Base-by-base conservation (phyloP, 164 flowering plant genomes). In the Nymphaea thermarum region DNA sequence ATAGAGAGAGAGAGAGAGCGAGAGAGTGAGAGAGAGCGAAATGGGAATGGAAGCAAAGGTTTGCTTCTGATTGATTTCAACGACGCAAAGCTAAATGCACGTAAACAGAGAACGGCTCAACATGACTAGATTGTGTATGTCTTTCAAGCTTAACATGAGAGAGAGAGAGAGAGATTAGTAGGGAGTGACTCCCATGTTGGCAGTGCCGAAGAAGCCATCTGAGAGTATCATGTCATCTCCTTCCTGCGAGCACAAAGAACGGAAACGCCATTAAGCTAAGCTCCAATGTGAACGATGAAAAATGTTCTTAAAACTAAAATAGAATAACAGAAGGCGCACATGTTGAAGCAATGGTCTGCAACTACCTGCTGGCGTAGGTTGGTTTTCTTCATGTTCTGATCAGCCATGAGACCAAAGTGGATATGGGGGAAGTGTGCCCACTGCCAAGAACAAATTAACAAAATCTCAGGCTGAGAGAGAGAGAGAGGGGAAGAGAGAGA, bases 361-460 rank as follows among this genome's bases (percentile, higher is more conserved):
- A 51, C 14, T 51, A 51, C 57, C 57, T 51, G 57, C 57, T 51
- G 57, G 57, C 57, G 57, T 51, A 47, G 44, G 36, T 79, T 87
- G 60, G 85, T 43, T 67, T 84, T 90, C 83, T 85, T 90, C 73
- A 80, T 77, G 77, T 81, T 81, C 72, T 87, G 96, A 68, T 94
- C 96, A 71, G 93, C 93, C 91, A 85, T 81, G 65, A 91, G 88
- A 63, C 99, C 99, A 72, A 89, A 90, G 71, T 94, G 99, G 70
- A 94, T 94, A 85, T 91, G 97, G n/a, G 99, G 99, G 76, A 91
- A 94, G 79, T 91, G 97, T 78, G 99, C 97, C 98, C 99, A 91
- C 97, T 91, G 80, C 65, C 67, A 64, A 8, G 12, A 8, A 51
- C 15, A 51, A 15, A 8, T 25, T 25, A 25, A 25, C 8, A 51